A percentile compares a stretch with the other conserved stretches of the same genome.
phyloP scores from a whole-genome alignment of 768 basidiomycete species.

The Pisolithus albus region DNA sequence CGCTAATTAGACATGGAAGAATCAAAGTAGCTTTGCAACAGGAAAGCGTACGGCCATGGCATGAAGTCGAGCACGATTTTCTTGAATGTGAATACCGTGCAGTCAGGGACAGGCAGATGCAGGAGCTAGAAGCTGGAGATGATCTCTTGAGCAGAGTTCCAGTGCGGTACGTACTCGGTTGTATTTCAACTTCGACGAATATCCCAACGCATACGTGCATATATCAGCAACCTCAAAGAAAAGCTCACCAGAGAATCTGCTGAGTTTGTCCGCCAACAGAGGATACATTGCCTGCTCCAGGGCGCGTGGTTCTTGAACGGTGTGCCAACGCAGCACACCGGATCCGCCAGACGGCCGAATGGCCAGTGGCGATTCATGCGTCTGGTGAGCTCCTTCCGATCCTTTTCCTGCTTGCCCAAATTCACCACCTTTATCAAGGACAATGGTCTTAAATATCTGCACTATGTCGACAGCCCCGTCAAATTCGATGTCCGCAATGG shows the following conservation, averaged over 20 bases:
- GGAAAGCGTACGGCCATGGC: conserved; percentile 75
- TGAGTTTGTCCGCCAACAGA: conserved; percentile 83
- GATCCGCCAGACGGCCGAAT: conserved; percentile 44
- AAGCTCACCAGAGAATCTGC: conserved; percentile 87
- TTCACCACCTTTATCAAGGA: conserved; percentile 43
- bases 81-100: conserved; percentile 76
- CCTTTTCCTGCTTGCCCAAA: not conserved
- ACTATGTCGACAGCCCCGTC: conserved; percentile 74
- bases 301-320: conserved; percentile 93
- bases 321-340: conserved; percentile 41
- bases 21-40: conserved; percentile 68
- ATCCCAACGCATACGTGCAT: conserved; percentile 2
- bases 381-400: conserved; percentile 43
- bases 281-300: conserved; percentile 80
- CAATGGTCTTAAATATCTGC: conserved; percentile 69
- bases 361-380: conserved; percentile 85
- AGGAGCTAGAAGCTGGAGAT: conserved; percentile 83
- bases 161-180: conserved; percentile 52
- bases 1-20: conserved; percentile 32
- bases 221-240: conserved; percentile 67
- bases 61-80: conserved; percentile 76
- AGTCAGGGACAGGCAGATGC: conserved; percentile 85
- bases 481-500: conserved; percentile 77
- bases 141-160: conserved; percentile 81
- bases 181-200: not conserved